Evolutionary conservation across 495 filamentous ascomycete genomes (phyloP).

Genomic region (Aspergillus haitiensis): DNA sequence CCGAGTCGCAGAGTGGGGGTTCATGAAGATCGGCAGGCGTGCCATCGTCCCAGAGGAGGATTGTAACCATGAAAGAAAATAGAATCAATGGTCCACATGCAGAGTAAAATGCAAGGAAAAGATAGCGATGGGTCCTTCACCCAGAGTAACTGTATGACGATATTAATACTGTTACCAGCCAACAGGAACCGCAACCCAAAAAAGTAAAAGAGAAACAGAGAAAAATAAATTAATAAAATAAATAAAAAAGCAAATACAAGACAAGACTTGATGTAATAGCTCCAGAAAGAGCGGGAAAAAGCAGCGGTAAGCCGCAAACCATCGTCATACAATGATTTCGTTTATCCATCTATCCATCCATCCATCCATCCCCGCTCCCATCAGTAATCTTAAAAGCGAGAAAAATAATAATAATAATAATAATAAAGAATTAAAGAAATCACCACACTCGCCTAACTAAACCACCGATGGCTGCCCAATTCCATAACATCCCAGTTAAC

Average conservation of each 20-base stretch:
- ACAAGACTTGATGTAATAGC: neutral
- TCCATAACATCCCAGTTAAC: neutral
- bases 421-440: neutral
- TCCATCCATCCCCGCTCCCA: neutral
- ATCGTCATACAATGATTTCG: conserved; percentile 1
- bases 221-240: neutral
- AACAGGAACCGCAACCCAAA: neutral
- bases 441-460: neutral
- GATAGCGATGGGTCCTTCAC: neutral
- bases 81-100: neutral
- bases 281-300: neutral
- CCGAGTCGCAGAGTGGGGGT: neutral
- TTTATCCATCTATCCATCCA: neutral
- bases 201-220: neutral
- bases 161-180: neutral
- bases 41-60: neutral
- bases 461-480: conserved; percentile 16
- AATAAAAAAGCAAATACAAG: neutral
- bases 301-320: conserved; percentile 4
- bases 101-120: neutral
- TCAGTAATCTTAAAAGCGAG: no score
- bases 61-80: neutral
- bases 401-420: no score
- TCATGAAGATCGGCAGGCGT: neutral
- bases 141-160: neutral